phyloP scores from a whole-genome alignment of 2,329 filamentous ascomycete species.

The Cercospora sp. region DNA sequence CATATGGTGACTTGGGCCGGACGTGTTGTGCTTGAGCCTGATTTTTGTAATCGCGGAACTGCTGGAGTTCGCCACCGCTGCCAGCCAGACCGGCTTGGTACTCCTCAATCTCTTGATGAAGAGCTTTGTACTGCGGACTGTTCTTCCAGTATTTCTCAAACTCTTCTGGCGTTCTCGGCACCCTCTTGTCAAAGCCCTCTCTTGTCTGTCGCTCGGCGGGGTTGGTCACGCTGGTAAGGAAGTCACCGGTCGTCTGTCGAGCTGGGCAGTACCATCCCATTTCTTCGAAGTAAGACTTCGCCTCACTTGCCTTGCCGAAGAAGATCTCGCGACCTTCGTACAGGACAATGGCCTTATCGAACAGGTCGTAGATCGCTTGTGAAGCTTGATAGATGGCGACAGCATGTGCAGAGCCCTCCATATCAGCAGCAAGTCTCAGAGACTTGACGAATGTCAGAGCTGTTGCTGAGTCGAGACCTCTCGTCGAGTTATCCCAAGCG shows the following conservation, averaged over 20 bases:
- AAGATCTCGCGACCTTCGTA: conserved; percentile 79
- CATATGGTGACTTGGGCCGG: conserved; percentile 58
- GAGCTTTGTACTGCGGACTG: conserved; percentile 47
- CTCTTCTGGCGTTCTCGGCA: conserved; percentile 69
- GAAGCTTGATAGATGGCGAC: conserved; percentile 59
- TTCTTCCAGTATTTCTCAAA: conserved; percentile 58
- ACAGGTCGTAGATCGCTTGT: conserved; percentile 60
- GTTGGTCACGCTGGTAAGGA: conserved; percentile 68
- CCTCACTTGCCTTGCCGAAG: conserved; percentile 63
- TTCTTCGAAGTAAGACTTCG: conserved; percentile 65
- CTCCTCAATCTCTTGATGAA: conserved; percentile 53
- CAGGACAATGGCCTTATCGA: conserved; percentile 73
- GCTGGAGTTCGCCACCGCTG: conserved; percentile 44
- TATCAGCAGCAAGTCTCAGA: conserved; percentile 52
- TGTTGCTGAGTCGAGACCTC: conserved; percentile 57
- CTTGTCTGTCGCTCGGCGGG: conserved; percentile 58
- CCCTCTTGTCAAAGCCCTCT: conserved; percentile 60
- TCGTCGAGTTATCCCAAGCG: conserved; percentile 50
- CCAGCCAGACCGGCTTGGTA: conserved; percentile 52
- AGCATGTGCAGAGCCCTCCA: conserved; percentile 53
- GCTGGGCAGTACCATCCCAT: conserved; percentile 68
- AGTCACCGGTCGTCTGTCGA: conserved; percentile 68
- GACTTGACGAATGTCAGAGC: conserved; percentile 60
- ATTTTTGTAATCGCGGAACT: conserved; percentile 53
- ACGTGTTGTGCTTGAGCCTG: conserved; percentile 55